A percentile compares a stretch with the other conserved stretches of the same genome.
These are phyloP conservation scores for Salvia splendens DNA, from an alignment of 257 asterid genomes.

Conservation along the genomic window DNA sequence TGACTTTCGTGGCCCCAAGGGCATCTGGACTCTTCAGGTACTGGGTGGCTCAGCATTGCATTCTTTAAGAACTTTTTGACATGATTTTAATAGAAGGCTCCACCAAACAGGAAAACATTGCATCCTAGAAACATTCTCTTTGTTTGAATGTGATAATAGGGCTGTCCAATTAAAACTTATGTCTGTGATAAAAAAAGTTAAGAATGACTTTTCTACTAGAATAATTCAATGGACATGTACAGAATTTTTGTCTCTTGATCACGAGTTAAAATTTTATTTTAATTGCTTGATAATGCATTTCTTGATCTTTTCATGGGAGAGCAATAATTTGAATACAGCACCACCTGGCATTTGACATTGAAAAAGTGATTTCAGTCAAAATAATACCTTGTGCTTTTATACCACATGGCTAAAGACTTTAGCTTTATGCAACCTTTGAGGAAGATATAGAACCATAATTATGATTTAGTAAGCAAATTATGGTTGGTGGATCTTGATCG, in stretches of 20 bases:
- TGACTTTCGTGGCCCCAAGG: constrained; percentile 98
- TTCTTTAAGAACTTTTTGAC: constrained; percentile 5
- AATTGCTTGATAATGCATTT: constrained; percentile 5
- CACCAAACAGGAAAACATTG: neutral
- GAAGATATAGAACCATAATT: constrained; percentile 12
- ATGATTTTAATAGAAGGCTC: constrained; percentile 5
- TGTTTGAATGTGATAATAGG: constrained; percentile 13
- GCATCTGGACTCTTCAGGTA: constrained; percentile 99
- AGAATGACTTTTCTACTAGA: neutral
- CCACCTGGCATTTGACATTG: neutral
- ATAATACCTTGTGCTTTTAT: neutral
- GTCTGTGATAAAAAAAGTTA: neutral
- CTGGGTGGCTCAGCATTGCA: constrained; percentile 2
- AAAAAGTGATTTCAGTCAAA: constrained; percentile 7
- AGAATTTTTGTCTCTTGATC: too few relatives aligned
- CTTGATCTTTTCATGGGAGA: neutral
- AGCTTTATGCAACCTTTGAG: constrained; percentile 16
- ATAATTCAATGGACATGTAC: neutral
- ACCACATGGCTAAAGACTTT: neutral
- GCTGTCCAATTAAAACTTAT: neutral
- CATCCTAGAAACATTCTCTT: constrained; percentile 20
- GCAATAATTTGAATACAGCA: neutral
- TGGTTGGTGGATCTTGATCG: constrained; percentile 3
- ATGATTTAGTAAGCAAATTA: constrained; percentile 4
- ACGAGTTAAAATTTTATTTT: too few relatives aligned